Evolutionary conservation across 805 yeast genomes (phyloP).

Genomic region (Ascoidea asiatica): DNA sequence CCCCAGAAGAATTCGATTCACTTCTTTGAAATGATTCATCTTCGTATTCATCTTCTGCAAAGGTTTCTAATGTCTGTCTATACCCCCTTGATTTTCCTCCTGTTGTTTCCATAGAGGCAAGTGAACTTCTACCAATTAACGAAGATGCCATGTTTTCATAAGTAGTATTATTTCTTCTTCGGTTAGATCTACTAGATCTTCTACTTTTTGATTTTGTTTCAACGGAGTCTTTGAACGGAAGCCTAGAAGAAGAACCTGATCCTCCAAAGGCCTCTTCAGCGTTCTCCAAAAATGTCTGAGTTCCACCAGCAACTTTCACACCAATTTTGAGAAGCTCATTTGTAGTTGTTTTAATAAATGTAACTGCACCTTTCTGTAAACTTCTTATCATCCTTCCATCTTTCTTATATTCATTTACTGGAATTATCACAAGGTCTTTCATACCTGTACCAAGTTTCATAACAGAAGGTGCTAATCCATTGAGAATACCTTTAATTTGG

Average conservation of each 20-base stretch:
- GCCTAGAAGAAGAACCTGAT: constrained; percentile 40
- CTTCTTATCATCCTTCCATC: constrained; percentile 62
- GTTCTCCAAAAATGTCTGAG: constrained; percentile 66
- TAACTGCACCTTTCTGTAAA: constrained; percentile 58
- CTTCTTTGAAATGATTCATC: constrained; percentile 21
- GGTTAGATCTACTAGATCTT: too few relatives aligned
- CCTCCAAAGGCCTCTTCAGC: constrained; percentile 77
- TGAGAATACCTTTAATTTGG: constrained; percentile 67
- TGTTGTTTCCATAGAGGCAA: not conserved
- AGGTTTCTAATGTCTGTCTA: constrained; percentile 10
- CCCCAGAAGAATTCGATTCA: constrained; percentile 16
- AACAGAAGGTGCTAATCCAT: constrained; percentile 77
- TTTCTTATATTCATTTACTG: constrained; percentile 57
- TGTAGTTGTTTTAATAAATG: constrained; percentile 66
- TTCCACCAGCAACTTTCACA: constrained; percentile 76
- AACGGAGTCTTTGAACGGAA: constrained; percentile 11
- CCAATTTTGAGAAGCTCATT: constrained; percentile 74
- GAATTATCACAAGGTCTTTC: constrained; percentile 57
- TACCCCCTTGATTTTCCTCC: not conserved
- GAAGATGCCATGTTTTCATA: constrained; percentile 1
- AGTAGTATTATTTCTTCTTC: not conserved
- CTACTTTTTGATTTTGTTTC: constrained; percentile 1
- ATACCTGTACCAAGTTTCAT: constrained; percentile 71
- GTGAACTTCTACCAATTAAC: constrained; percentile 4
- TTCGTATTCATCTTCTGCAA: constrained; percentile 21